Evolutionary conservation across 2,329 filamentous ascomycete genomes (phyloP).

Genomic region (Curvularia sp.): DNA sequence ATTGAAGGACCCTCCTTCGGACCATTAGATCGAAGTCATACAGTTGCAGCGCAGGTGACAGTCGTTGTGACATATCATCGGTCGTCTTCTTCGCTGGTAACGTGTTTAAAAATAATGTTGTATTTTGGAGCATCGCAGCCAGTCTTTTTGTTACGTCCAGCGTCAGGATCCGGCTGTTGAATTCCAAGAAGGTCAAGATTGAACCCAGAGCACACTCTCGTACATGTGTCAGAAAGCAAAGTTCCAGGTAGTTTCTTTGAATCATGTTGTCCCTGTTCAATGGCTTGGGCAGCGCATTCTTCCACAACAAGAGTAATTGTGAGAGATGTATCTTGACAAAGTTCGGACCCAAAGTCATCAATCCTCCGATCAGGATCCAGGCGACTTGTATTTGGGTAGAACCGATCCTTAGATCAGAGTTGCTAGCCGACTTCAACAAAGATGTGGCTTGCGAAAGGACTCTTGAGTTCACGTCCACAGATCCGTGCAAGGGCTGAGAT

Average conservation of each 20-base stretch:
- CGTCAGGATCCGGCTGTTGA: slow-evolving; percentile 89
- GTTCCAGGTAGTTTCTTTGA: slow-evolving; percentile 82
- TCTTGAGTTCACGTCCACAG: slow-evolving; percentile 91
- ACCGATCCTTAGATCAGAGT: slow-evolving; percentile 87
- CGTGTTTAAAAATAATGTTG: slow-evolving; percentile 84
- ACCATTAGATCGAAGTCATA: slow-evolving; percentile 94
- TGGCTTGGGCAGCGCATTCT: slow-evolving; percentile 93
- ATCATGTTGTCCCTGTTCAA: slow-evolving; percentile 90
- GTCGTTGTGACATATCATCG: slow-evolving; percentile 83
- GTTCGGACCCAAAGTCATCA: slow-evolving; percentile 96
- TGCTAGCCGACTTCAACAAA: slow-evolving; percentile 88
- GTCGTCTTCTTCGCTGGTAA: slow-evolving; percentile 82
- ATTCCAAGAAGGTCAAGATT: slow-evolving; percentile 89
- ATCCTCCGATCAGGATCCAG: slow-evolving; percentile 93
- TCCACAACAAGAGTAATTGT: slow-evolving; percentile 92
- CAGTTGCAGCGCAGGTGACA: slow-evolving; percentile 85
- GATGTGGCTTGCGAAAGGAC: slow-evolving; percentile 91
- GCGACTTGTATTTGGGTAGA: slow-evolving; percentile 96
- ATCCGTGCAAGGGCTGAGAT: slow-evolving; percentile 87
- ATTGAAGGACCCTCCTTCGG: slow-evolving; percentile 88
- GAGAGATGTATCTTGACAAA: slow-evolving; percentile 99
- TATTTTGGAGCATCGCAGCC: slow-evolving; percentile 93
- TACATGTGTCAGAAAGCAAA: slow-evolving; percentile 92
- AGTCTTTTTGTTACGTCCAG: slow-evolving; percentile 93
- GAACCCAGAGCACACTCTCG: slow-evolving; percentile 92